Base-by-base conservation (phyloP, 805 yeast genomes). In the Lipomyces yamadae region DNA sequence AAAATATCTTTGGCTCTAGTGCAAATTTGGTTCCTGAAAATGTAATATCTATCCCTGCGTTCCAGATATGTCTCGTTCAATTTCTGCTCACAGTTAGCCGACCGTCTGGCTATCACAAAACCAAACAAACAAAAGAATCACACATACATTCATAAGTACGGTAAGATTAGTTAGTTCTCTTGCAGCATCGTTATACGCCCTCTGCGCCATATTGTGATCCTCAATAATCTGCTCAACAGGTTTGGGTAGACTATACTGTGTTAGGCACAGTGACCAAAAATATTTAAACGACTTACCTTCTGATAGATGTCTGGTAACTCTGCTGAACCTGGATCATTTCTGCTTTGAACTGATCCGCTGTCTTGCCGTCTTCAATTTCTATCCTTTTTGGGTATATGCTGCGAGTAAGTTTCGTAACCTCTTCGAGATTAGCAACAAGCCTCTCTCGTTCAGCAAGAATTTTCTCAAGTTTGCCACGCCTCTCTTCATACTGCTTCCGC, bases 1-100 rank as follows among this genome's bases (percentile, higher is more conserved):
- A 85, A 79, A 39, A 68, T 60, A 30, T 50, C 67, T 33, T 62
- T 70, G 15, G 72, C 73, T 4, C 74, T 66, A 32, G 62, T 60
- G 39, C 74, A 69, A 34, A 72, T 70, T 24, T 64, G 65, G 39
- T 61, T 72, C 4, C 72, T 64, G 54, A 71, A 69, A 37, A 62
- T 60, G 53, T 62, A 58, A 56, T 61, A 72, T 37, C 67, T 42
- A 30, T 67, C 71, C 29, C 62, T 35, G 10, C 73, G 69, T 52
- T 60, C 63, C 35, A 58, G 30, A 45, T 68, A 64, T 1, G 73
- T 64, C 30, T 52, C 56, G 18, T 33, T 35, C 15, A 11, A 7
- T 58, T 53, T 52, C 55, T 52, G 8, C 15, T 24, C 8, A 24
- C 55, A 3, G 32, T 52, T 52, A 52, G 34, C 34, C 24, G 24